These are phyloP conservation scores for Cicer bijugum DNA, from an alignment of 306 rosid species.

Conservation along the genomic window DNA sequence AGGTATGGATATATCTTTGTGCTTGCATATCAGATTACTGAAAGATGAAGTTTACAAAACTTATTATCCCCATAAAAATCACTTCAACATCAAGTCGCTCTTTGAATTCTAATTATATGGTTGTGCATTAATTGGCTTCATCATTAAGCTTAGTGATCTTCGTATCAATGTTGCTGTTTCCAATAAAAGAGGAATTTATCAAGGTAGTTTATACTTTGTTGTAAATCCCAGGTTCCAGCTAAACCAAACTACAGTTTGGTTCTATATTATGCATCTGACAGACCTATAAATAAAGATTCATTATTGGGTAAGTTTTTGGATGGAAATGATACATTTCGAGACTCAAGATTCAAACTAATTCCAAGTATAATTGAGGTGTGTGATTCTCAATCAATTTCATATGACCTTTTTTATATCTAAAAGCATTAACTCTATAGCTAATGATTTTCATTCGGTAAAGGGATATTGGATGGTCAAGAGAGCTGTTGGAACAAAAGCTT, in stretches of 20 bases:
- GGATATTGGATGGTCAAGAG: conserved; percentile 99
- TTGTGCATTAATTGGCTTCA: too few relatives aligned
- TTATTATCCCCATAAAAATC: background rate
- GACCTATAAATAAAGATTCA: conserved; percentile 73
- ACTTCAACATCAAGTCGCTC: background rate
- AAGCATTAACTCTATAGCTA: conserved; percentile 23
- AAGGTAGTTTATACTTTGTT: background rate
- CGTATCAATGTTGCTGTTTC: background rate
- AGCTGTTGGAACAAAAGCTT: conserved; percentile 99
- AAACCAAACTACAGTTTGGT: conserved; percentile 94
- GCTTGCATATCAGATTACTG: background rate
- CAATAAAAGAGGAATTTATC: too few relatives aligned
- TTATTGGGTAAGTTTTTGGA: conserved; percentile 78
- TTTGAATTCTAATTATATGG: too few relatives aligned
- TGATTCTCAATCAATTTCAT: conserved; percentile 37
- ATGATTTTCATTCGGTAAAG: conserved; percentile 54
- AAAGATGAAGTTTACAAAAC: conserved; percentile 9
- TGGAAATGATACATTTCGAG: conserved; percentile 72
- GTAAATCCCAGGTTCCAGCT: conserved; percentile 79
- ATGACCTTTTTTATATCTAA: conserved; percentile 16
- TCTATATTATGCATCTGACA: conserved; percentile 79
- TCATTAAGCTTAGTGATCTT: background rate
- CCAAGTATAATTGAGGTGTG: conserved; percentile 92
- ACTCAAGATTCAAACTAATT: conserved; percentile 91
- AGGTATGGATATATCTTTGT: conserved; percentile 59